Evolutionary conservation across 352 stramenopile species (phyloP), one percentile per base, ranked within the genome.

Genomic region (Phytophthora ramorum): DNA sequence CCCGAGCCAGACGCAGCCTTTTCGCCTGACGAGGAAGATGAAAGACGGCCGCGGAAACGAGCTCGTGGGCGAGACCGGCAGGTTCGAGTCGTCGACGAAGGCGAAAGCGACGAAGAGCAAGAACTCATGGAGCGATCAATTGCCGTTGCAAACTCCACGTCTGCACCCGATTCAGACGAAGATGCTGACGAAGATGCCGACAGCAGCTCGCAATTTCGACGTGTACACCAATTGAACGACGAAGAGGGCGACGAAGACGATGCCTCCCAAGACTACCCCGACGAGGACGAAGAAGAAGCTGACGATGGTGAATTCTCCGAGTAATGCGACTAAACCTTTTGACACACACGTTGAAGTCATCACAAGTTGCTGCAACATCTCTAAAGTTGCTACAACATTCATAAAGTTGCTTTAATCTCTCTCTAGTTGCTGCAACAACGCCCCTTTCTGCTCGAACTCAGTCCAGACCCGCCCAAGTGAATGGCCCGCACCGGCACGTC

Each of bases 81-180:
- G 4, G 58, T 62, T 51, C 70, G 43, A 54, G 37, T 67, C 8
- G 69, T 82, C 14, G 63, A 76, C 26, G 71, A 84, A 3, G 76
- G 48, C 16, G 75, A 84, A 16, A 71, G 78, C 32, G 73, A 83
- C 4, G 66, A 81, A 9, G 72, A 69, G 19, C 47, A 66, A 13
- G 66, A 79, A 22, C 44, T 75, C 17, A 48, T 67, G 22, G 68
- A 74, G 44, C 66, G 49, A 3, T 65, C 46, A 1, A 62, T 71
- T 24, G 16, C 44, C 38, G 32, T 20, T 24, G 44, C 51, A 5
- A 54, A 48, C 22, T 47, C 20, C 2, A 20, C 26, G 7, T 46
- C 32, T 41, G 24, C 16, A n/a, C 53, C 55, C 16, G 58, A 69
- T 26, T 28, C 48, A 7, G 45, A 61, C 3, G 55, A 65, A 30